Percentiles rank a stretch among this genome's conserved stretches.
Evolutionary conservation across 106 monocot genomes (phyloP).

Genomic region (Acanthochlamys bracteata): DNA sequence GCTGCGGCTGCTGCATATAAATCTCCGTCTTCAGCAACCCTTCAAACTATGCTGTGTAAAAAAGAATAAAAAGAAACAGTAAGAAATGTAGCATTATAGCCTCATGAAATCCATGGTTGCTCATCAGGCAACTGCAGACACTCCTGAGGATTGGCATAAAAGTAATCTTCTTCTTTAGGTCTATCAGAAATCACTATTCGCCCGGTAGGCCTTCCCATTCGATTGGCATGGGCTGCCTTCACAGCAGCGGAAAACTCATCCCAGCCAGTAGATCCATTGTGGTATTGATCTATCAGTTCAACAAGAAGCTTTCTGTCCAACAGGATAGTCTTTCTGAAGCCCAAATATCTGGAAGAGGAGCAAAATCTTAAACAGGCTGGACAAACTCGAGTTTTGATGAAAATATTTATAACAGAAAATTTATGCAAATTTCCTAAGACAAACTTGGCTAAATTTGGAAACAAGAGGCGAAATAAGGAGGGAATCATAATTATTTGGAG

Average conservation of each 20-base stretch:
- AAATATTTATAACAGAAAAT: no score
- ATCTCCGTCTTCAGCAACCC: no score
- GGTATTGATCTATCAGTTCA: constrained; percentile 59
- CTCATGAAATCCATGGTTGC: constrained; percentile 23
- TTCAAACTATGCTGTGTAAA: no score
- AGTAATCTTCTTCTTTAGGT: constrained; percentile 97
- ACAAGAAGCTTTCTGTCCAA: constrained; percentile 65
- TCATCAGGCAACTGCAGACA: constrained; percentile 37
- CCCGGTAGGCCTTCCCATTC: constrained; percentile 51
- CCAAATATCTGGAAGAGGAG: constrained; percentile 48
- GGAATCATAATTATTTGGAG: no score
- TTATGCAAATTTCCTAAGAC: no score
- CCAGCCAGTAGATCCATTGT: constrained; percentile 52
- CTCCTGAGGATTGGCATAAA: constrained; percentile 91
- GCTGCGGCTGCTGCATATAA: no score
- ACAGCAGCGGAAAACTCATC: constrained; percentile 64
- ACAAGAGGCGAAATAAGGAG: no score
- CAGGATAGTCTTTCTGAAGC: constrained; percentile 58
- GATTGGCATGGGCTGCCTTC: constrained; percentile 53
- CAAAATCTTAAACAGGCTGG: no score
- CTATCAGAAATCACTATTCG: constrained; percentile 59
- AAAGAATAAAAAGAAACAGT: no score
- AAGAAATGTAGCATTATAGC: neutral
- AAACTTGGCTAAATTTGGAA: no score
- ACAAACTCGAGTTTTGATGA: no score